A percentile compares a stretch with the other conserved stretches of the same genome.
Conservation (phyloP, 2,329 filamentous ascomycete species). For the Colletotrichum liaoningense region DNA sequence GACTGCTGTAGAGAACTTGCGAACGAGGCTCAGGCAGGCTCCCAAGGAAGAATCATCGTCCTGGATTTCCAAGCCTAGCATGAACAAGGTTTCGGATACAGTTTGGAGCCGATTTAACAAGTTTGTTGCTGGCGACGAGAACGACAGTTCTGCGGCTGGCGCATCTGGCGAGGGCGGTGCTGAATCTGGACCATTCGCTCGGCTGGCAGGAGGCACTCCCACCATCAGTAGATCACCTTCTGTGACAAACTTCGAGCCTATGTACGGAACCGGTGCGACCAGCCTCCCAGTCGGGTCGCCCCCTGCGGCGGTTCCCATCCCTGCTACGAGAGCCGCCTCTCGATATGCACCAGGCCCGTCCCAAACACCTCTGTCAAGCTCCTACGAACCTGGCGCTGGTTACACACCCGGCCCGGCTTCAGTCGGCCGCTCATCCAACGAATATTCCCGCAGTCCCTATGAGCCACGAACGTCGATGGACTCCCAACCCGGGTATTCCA, state of each 20-base stretch:
- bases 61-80: slow-evolving; percentile 94
- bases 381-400: slow-evolving; percentile 6
- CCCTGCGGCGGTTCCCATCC: slow-evolving; percentile 48
- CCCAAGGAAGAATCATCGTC: slow-evolving; percentile 84
- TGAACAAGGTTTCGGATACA: slow-evolving; percentile 93
- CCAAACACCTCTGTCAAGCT: slow-evolving; percentile 41
- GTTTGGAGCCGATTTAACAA: slow-evolving; percentile 96
- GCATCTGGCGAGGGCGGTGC: slow-evolving; percentile 65
- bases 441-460: slow-evolving; percentile 41
- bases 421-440: slow-evolving; percentile 39
- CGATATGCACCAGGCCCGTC: slow-evolving; percentile 59
- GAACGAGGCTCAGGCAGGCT: slow-evolving; percentile 84
- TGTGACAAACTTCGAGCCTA: slow-evolving; percentile 72
- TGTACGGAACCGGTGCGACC: slow-evolving; percentile 70
- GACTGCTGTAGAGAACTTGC: slow-evolving; percentile 83
- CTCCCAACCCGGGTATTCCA: slow-evolving; percentile 44
- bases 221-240: slow-evolving; percentile 81
- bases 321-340: slow-evolving; percentile 58
- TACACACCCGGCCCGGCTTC: slow-evolving; percentile 1
- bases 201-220: slow-evolving; percentile 80
- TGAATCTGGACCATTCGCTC: slow-evolving; percentile 84
- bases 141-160: slow-evolving; percentile 70
- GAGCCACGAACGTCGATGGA: slow-evolving; percentile 56
- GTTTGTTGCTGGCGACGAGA: slow-evolving; percentile 93
- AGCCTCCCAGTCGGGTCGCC: slow-evolving; percentile 43